A percentile compares a stretch with the other conserved stretches of the same genome.
phyloP scores from a whole-genome alignment of 495 filamentous ascomycete genomes.

The Penicillium antarcticum region DNA sequence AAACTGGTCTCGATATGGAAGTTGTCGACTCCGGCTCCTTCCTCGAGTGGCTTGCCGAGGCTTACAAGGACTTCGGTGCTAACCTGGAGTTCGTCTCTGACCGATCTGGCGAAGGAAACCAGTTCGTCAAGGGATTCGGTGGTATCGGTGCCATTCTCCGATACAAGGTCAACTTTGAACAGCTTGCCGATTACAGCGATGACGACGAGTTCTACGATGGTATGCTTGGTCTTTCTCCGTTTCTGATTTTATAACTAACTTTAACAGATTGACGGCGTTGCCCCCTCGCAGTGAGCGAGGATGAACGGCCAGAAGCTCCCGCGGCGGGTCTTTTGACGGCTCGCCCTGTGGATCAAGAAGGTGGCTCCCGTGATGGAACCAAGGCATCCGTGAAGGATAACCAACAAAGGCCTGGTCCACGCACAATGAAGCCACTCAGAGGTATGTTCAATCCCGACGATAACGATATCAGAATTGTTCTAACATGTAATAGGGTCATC shows the following conservation, averaged over 20 bases:
- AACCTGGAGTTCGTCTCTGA: constrained; percentile 98
- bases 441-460: constrained; percentile 23
- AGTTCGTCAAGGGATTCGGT: constrained; percentile 99
- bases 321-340: constrained; percentile 59
- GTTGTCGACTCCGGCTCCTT: constrained; percentile 78
- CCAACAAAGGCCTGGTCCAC: constrained; percentile 30
- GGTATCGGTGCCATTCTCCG: constrained; percentile 95
- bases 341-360: constrained; percentile 45
- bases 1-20: constrained; percentile 96
- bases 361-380: constrained; percentile 35
- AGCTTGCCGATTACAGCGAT: constrained; percentile 89
- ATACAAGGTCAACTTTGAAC: constrained; percentile 99
- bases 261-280: constrained; percentile 83
- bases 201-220: constrained; percentile 99
- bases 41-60: constrained; percentile 97
- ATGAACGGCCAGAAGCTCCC: constrained; percentile 69
- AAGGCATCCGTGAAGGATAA: constrained; percentile 31
- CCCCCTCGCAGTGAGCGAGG: constrained; percentile 89
- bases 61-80: constrained; percentile 95
- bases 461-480: neutral
- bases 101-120: constrained; percentile 93
- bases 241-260: constrained; percentile 9
- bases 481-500: constrained; percentile 37
- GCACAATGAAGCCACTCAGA: constrained; percentile 36
- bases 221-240: constrained; percentile 29